Evolutionary conservation across 768 basidiomycete genomes (phyloP).

Genomic region (Coprinellus aureogranulatus): DNA sequence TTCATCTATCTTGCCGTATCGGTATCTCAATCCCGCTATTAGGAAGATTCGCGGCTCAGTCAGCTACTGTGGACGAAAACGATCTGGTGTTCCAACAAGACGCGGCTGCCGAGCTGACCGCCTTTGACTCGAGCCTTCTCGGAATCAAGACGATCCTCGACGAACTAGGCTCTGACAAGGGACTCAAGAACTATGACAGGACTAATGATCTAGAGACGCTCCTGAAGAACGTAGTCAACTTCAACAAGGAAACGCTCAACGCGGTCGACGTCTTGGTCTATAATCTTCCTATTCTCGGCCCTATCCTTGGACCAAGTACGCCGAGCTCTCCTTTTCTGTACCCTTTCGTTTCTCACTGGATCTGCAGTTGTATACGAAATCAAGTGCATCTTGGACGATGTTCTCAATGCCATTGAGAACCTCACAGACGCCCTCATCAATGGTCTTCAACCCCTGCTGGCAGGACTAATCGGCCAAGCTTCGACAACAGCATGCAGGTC

Average conservation of each 20-base stretch:
- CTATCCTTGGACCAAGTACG: slow-evolving; percentile 56
- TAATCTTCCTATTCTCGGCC: slow-evolving; percentile 46
- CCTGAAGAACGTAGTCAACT: slow-evolving; percentile 49
- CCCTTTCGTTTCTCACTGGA: not conserved
- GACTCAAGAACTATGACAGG: slow-evolving; percentile 50
- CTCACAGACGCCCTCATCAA: slow-evolving; percentile 47
- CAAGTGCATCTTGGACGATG: slow-evolving; percentile 56
- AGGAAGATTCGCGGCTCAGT: slow-evolving; percentile 35
- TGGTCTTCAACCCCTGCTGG: slow-evolving; percentile 35
- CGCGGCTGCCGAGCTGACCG: slow-evolving; percentile 32
- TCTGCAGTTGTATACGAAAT: slow-evolving; percentile 52
- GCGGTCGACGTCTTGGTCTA: slow-evolving; percentile 30
- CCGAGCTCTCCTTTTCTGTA: not conserved
- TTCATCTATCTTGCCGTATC: slow-evolving; percentile 5
- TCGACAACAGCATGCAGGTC: slow-evolving; percentile 25
- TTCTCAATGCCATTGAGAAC: slow-evolving; percentile 50
- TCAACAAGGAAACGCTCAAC: slow-evolving; percentile 44
- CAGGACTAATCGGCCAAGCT: slow-evolving; percentile 24
- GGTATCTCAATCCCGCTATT: not conserved
- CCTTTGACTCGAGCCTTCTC: slow-evolving; percentile 31
- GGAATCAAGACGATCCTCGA: slow-evolving; percentile 31
- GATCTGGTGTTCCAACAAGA: slow-evolving; percentile 37
- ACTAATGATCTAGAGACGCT: slow-evolving; percentile 42
- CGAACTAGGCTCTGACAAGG: slow-evolving; percentile 42
- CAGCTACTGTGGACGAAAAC: slow-evolving; percentile 22